phyloP scores from a whole-genome alignment of 2,329 filamentous ascomycete species.

The Colletotrichum noveboracense region DNA sequence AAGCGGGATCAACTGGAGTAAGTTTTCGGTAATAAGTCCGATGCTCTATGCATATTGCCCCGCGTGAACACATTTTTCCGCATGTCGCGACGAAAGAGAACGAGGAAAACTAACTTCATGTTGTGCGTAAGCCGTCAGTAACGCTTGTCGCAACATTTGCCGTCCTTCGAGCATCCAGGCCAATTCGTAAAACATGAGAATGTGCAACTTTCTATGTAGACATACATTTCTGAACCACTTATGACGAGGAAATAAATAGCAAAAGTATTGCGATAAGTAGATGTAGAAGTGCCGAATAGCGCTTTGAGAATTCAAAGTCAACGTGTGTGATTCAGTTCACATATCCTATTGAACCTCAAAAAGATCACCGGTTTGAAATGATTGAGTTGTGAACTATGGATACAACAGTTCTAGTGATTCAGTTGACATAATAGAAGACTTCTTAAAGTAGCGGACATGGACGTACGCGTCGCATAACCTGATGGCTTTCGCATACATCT shows the following conservation, averaged over 20 bases:
- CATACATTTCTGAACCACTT: neutral
- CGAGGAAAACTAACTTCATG: fast-evolving
- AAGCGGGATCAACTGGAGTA: neutral
- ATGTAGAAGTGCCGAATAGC: neutral
- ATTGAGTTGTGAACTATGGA: neutral
- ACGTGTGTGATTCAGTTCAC: neutral
- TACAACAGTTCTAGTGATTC: neutral
- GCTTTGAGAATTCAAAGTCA: neutral
- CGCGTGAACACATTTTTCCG: neutral
- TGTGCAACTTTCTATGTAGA: neutral
- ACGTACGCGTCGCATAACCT: neutral
- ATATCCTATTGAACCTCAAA: neutral
- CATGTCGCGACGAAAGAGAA: neutral
- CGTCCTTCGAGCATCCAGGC: neutral
- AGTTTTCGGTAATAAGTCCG: neutral
- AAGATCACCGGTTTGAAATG: neutral
- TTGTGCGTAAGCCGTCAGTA: neutral
- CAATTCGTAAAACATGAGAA: neutral
- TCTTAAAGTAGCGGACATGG: neutral
- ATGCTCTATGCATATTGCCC: neutral
- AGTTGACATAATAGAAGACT: neutral
- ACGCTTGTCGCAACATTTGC: neutral
- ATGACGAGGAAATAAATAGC: neutral
- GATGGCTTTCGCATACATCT: neutral
- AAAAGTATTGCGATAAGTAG: neutral